These are phyloP conservation scores for Allodekkera sacchari DNA, from an alignment of 805 yeast genomes.

Conservation along the genomic window DNA sequence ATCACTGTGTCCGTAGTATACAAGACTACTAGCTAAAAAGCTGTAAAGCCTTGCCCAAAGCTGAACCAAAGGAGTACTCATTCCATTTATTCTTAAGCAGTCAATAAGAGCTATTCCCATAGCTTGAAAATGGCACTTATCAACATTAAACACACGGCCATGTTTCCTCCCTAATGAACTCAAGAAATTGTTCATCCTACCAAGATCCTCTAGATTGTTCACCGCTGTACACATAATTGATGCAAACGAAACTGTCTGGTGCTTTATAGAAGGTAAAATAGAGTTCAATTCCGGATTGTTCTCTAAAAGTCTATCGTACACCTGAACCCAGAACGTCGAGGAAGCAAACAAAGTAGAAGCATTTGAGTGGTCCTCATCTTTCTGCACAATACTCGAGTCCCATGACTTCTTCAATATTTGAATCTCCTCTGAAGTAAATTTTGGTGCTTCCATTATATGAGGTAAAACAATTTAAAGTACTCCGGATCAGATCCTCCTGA, in stretches of 20 bases:
- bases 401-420: constrained; percentile 9
- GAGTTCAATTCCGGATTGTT: constrained; percentile 47
- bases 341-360: constrained; percentile 31
- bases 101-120: constrained; percentile 58
- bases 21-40: no score
- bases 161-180: constrained; percentile 58
- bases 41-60: no score
- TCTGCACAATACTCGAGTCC: constrained; percentile 5
- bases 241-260: constrained; percentile 65
- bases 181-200: constrained; percentile 43
- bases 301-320: constrained; percentile 51
- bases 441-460: neutral
- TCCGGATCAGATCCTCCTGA: no score
- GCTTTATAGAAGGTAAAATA: constrained; percentile 55
- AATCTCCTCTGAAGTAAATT: constrained; percentile 9
- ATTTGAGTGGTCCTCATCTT: constrained; percentile 2
- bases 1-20: no score
- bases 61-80: no score
- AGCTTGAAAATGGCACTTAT: constrained; percentile 48
- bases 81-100: no score
- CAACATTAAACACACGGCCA: constrained; percentile 55
- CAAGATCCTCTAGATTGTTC: constrained; percentile 45
- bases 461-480: neutral
- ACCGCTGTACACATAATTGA: constrained; percentile 59
- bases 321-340: constrained; percentile 58